Evolutionary conservation across 2,329 filamentous ascomycete genomes (phyloP).

Genomic region (Cryphonectria japonica): DNA sequence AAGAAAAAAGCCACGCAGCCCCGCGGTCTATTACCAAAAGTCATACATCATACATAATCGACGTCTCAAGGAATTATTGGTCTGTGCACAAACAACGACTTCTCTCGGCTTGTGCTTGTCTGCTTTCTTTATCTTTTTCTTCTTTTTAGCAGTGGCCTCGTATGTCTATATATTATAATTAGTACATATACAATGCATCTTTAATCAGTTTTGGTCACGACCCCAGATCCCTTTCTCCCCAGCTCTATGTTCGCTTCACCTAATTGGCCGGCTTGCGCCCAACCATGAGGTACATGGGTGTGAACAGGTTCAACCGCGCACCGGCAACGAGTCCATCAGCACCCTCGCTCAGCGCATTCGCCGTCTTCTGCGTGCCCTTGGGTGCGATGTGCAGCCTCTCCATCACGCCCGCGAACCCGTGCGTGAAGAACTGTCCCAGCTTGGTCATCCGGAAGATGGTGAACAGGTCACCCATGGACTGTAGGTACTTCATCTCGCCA

Average conservation of each 20-base stretch:
- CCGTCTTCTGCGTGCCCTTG: constrained; percentile 89
- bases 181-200: constrained; percentile 10
- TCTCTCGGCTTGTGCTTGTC: background rate
- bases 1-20: background rate
- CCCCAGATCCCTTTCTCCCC: background rate
- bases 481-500: constrained; percentile 82
- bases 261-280: constrained; percentile 74
- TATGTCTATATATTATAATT: constrained; percentile 10
- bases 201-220: background rate
- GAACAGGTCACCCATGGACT: constrained; percentile 76
- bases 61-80: background rate
- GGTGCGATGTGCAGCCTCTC: constrained; percentile 79
- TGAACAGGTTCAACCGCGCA: constrained; percentile 89
- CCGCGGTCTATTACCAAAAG: background rate
- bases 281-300: constrained; percentile 97
- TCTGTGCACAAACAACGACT: background rate
- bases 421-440: constrained; percentile 73
- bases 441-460: constrained; percentile 90
- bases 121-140: background rate
- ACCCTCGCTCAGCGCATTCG: constrained; percentile 80
- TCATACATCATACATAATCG: background rate
- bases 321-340: constrained; percentile 87
- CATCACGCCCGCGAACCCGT: constrained; percentile 75
- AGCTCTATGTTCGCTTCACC: constrained; percentile 11
- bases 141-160: background rate